Base-by-base conservation (phyloP, 2,329 filamentous ascomycete genomes). In the Diaporthe ampelina region DNA sequence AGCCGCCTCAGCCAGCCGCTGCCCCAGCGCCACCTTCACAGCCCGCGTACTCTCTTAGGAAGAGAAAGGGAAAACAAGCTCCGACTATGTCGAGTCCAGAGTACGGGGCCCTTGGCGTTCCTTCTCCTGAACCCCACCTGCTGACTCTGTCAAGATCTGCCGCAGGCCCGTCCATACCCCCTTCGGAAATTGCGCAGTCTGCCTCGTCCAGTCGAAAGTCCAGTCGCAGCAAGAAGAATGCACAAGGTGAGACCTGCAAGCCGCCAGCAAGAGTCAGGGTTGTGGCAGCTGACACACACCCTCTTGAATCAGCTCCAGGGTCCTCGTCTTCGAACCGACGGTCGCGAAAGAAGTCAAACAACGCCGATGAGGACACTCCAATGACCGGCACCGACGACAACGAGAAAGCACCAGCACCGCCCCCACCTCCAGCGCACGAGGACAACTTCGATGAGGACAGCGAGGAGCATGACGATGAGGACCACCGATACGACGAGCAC, bases 61-160 rank as follows among this genome's bases (percentile, higher is more conserved):
- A 72, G 79, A 89, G 85, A 80, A 93, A 90, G 83, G 89, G 88
- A 80, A 93, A 92, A 84, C 88, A 83, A 75, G 78, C 87, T 77
- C 87, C 88, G 82, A 88, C 87, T 81, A 96, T 95, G 94, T 94
- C 94, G 81, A 91, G 89, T 83, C 88, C 89, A 84, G 91, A 91
- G 93, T 95, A 89, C 79, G 89, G 79, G 74, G 56, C 71, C 32
- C 77, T 24, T 13, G 9, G 26, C 43, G 7, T 11, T 4, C 24
- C 29, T 11, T 43, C 43, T 8, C 26, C 35, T 52, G 52, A 54
- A 9, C 29, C 21, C n/a, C 15, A 17, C 57, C 26, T 37, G 71
- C 74, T 75, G 61, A 75, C 71, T 24, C 11, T 9, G 8, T 80
- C 76, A 48, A 84, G 78, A 54, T 74, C 77, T 74, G 72, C 80